Evolutionary conservation across 148 eudicot genomes (phyloP), one percentile per base, ranked within the genome.

Genomic region (Chenopodium suecicum): DNA sequence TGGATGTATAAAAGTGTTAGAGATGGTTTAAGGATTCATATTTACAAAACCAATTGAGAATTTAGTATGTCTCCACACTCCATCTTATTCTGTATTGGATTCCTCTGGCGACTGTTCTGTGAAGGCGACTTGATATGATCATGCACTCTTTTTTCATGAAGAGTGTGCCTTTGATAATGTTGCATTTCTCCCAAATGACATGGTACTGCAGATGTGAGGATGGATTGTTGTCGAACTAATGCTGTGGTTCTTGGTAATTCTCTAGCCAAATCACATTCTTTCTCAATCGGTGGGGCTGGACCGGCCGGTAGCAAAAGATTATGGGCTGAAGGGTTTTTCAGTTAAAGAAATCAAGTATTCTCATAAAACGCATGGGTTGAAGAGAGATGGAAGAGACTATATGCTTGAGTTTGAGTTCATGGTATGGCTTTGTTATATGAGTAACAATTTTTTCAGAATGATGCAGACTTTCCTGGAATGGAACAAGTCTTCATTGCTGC

Each of bases 1-100:
- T 60, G 99, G 99, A 63, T 92, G 94, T 79, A 89, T 97, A 75
- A 97, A 97, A 90, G 90, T 90, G 78, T 80, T 94, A 48, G 89
- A 90, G 85, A 88, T 97, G 97, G 90, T 90, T 58, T 94, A 81
- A 91, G 74, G 69, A 10, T 60, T 3, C 22, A 9, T 41, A 12
- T 25, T 64, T 50, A 25, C 29, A 68, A 54, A 68, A 37, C 9
- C 70, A 41, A 17, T 50, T 50, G 65, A 83, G 41, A 16, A 64
- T 20, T 13, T 37, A 29, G 27, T 58, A 60, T 3, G 32, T 31
- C n/a, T 41, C 62, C 34, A 74, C 65, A 2, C 74, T 81, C 16
- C 83, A 64, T 47, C 20, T 62, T 47, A 27, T 73, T 20, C 64
- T 74, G 77, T 25, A 63, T 32, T 72, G 75, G 80, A 22, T 50